phyloP scores from a whole-genome alignment of 805 yeast species.

The Pichia scutulata region DNA sequence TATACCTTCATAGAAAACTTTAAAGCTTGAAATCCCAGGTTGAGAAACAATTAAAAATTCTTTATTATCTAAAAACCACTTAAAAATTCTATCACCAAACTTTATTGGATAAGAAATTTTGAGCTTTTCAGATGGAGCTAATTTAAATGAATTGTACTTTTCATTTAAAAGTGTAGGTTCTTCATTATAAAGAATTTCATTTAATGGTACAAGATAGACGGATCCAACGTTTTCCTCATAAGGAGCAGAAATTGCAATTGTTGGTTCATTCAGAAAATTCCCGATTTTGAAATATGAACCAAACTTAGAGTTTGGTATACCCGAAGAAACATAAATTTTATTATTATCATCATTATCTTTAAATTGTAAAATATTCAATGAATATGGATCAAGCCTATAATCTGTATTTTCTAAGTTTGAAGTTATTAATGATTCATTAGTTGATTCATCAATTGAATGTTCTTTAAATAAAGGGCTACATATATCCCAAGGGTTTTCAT shows the following conservation, averaged over 20 bases:
- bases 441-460: constrained; percentile 1
- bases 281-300: constrained; percentile 41
- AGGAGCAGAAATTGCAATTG: constrained; percentile 46
- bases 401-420: neutral
- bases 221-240: constrained; percentile 37
- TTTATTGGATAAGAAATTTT: constrained; percentile 22
- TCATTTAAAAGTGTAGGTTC: neutral
- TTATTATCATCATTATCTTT: neutral
- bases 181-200: constrained; percentile 17
- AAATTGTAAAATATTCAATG: neutral
- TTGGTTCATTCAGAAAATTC: constrained; percentile 28
- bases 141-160: neutral
- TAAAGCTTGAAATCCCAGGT: constrained; percentile 44
- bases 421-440: neutral
- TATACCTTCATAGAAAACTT: constrained; percentile 24
- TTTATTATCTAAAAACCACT: constrained; percentile 21
- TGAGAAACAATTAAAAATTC: constrained; percentile 39
- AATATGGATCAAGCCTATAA: neutral
- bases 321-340: constrained; percentile 11
- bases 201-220: constrained; percentile 37
- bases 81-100: constrained; percentile 37
- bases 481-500: constrained; percentile 26
- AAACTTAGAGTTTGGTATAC: constrained; percentile 32
- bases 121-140: neutral
- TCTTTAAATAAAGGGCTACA: constrained; percentile 23